phyloP scores from a whole-genome alignment of 306 rosid species.

The Prunus kanzakura region DNA sequence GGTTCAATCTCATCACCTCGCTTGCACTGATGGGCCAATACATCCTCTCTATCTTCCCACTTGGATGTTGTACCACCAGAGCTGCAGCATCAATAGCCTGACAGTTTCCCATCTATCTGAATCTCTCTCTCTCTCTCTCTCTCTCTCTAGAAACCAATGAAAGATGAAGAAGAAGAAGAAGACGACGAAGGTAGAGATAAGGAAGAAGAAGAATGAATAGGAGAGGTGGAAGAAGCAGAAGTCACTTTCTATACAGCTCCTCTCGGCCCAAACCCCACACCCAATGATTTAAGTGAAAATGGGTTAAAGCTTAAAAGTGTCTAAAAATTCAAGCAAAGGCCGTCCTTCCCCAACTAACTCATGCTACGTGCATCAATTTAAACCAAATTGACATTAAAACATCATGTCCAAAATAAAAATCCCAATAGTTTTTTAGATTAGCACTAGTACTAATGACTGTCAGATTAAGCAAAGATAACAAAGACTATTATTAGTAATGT shows the following conservation, averaged over 20 bases:
- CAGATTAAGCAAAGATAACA: neutral
- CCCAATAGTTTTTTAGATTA: neutral
- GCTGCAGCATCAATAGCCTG: conserved; percentile 99
- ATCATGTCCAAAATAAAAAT: conserved; percentile 30
- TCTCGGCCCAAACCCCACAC: conserved; percentile 16
- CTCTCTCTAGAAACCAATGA: neutral
- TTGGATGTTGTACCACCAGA: conserved; percentile 88
- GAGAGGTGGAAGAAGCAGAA: conserved; percentile 28
- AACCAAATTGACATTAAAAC: conserved; percentile 34
- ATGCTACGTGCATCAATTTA: conserved; percentile 43
- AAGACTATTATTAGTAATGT: neutral
- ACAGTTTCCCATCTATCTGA: conserved; percentile 75
- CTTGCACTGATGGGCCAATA: conserved; percentile 75
- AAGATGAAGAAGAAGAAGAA: conserved; percentile 16
- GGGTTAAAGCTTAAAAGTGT: neutral
- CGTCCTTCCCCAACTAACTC: conserved; percentile 47
- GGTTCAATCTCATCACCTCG: conserved; percentile 82
- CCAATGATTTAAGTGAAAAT: conserved; percentile 36
- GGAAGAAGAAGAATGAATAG: conserved; percentile 32
- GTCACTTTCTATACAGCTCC: conserved; percentile 86
- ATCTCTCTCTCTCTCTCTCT: neutral
- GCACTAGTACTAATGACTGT: neutral
- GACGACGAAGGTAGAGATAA: conserved; percentile 19
- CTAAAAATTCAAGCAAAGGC: conserved; percentile 30
- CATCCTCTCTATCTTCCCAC: conserved; percentile 82